Evolutionary conservation across 2,329 filamentous ascomycete genomes (phyloP).

Genomic region (Aspergillus intermedius): DNA sequence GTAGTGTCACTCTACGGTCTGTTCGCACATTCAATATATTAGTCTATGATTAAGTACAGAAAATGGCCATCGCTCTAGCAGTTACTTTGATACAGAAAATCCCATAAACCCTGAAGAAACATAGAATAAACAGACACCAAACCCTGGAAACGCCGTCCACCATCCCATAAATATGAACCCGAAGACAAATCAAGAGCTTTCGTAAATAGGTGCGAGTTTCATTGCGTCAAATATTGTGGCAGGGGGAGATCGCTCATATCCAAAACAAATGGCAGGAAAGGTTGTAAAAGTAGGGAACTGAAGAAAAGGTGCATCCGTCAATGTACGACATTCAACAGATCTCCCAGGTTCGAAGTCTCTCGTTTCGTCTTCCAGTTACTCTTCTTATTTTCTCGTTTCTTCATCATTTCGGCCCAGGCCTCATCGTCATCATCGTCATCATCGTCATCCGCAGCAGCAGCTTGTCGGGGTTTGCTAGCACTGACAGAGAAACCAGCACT

Average conservation of each 20-base stretch:
- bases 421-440: conserved; percentile 46
- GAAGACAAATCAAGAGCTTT: neutral
- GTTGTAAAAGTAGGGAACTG: neutral
- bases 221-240: conserved; percentile 1
- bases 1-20: too few relatives aligned
- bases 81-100: neutral
- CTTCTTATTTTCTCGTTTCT: conserved; percentile 45
- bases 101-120: neutral
- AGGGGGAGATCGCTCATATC: neutral
- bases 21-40: neutral
- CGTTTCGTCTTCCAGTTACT: conserved; percentile 42
- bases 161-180: neutral
- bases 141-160: neutral
- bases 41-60: neutral
- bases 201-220: neutral
- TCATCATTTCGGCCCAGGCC: conserved; percentile 47
- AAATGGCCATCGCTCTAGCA: neutral
- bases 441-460: conserved; percentile 27
- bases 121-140: neutral
- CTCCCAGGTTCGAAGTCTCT: conserved; percentile 28
- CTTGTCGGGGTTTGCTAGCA: conserved; percentile 8
- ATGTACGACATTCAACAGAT: conserved; percentile 33
- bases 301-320: conserved; percentile 10
- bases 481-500: conserved; percentile 13
- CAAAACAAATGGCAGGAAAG: neutral